phyloP scores from a whole-genome alignment of 805 yeast genomes.

The Starmerella tilneyi region DNA sequence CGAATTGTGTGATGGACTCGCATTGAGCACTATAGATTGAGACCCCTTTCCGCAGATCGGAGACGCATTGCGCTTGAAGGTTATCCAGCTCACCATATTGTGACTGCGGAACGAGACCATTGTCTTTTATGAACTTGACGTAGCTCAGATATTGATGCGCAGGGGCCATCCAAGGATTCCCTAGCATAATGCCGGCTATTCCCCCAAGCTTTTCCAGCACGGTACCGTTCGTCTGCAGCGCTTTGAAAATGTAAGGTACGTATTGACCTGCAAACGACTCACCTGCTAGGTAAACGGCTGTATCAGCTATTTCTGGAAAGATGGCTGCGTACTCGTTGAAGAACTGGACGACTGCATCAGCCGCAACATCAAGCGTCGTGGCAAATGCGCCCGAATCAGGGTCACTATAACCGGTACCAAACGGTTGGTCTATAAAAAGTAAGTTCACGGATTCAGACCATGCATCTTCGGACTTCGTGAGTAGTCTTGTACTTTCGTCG shows the following conservation, averaged over 20 bases:
- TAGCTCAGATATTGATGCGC: slow-evolving; percentile 71
- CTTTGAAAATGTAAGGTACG: slow-evolving; percentile 74
- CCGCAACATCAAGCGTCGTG: slow-evolving; percentile 38
- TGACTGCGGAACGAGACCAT: slow-evolving; percentile 41
- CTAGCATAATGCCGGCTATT: slow-evolving; percentile 64
- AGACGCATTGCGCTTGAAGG: slow-evolving; percentile 25
- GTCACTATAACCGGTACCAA: slow-evolving; percentile 82
- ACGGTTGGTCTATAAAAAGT: slow-evolving; percentile 87
- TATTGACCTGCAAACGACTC: slow-evolving; percentile 97
- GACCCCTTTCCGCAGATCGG: slow-evolving; percentile 18
- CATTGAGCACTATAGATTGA: slow-evolving; percentile 29
- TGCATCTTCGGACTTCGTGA: slow-evolving; percentile 49
- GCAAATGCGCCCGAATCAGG: slow-evolving; percentile 39
- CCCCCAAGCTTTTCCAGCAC: slow-evolving; percentile 29
- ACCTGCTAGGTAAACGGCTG: slow-evolving; percentile 74
- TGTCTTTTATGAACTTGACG: slow-evolving; percentile 55
- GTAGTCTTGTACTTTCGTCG: slow-evolving; percentile 30
- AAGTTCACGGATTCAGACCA: slow-evolving; percentile 77
- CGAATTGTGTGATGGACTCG: slow-evolving; percentile 32
- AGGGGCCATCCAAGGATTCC: slow-evolving; percentile 94
- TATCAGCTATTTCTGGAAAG: slow-evolving; percentile 60
- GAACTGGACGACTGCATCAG: slow-evolving; percentile 53
- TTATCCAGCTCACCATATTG: slow-evolving; percentile 25
- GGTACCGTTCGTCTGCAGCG: slow-evolving; percentile 38
- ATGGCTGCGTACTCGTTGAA: slow-evolving; percentile 52